These are phyloP conservation scores for Backusella psychrophila DNA, from an alignment of 192 early-diverging fungal species.

Conservation along the genomic window DNA sequence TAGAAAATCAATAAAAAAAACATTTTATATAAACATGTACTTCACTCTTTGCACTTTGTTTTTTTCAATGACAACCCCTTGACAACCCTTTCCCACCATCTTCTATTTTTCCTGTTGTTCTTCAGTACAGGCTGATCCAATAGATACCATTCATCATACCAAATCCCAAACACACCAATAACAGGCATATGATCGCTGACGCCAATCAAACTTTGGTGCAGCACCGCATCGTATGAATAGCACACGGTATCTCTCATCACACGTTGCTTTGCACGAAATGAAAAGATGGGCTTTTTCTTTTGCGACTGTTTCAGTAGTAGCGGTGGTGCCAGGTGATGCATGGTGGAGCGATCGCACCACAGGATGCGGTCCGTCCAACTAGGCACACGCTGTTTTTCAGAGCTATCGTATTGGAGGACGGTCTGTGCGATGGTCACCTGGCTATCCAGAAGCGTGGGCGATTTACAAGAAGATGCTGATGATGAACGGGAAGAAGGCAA, in stretches of 20 bases:
- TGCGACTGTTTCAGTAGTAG: neutral
- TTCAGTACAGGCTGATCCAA: neutral
- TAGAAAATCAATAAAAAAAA: neutral
- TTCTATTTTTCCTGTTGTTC: neutral
- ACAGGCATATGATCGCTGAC: slow-evolving; percentile 54
- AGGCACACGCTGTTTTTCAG: slow-evolving; percentile 44
- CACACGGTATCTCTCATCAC: slow-evolving; percentile 4
- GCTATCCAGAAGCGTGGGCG: neutral
- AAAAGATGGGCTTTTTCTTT: neutral
- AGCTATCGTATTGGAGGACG: slow-evolving; percentile 36
- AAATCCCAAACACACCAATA: slow-evolving; percentile 46
- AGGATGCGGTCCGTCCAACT: slow-evolving; percentile 53
- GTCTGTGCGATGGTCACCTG: neutral
- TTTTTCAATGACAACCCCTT: neutral
- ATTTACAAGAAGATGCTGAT: neutral
- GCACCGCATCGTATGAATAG: slow-evolving; percentile 23
- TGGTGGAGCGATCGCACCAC: slow-evolving; percentile 24
- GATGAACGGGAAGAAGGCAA: neutral
- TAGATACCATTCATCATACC: slow-evolving; percentile 34
- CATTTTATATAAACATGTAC: neutral
- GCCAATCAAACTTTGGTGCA: slow-evolving; percentile 31
- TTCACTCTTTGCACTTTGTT: neutral
- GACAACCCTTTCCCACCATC: neutral
- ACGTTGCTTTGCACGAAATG: neutral
- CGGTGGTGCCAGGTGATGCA: neutral